phyloP scores from a whole-genome alignment of 2,329 filamentous ascomycete genomes.

The Colletotrichum sp. region DNA sequence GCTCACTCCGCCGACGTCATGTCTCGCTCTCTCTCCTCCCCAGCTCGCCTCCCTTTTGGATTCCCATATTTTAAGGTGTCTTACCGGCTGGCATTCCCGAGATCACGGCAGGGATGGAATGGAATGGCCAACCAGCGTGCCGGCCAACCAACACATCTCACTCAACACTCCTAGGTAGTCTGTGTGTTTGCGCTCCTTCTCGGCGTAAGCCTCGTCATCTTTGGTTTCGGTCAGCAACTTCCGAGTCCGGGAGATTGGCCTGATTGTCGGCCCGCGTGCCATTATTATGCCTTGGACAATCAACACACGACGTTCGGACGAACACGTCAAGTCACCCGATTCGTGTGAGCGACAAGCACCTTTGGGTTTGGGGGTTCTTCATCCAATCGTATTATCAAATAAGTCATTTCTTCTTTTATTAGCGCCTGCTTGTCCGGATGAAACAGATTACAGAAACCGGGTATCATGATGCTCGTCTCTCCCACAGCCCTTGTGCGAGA shows the following conservation, averaged over 20 bases:
- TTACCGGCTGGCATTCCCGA: neutral
- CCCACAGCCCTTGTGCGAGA: neutral
- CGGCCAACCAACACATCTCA: neutral
- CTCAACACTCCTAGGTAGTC: neutral
- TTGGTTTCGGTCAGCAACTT: neutral
- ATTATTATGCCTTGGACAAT: neutral
- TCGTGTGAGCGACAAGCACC: neutral
- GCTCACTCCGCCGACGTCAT: neutral
- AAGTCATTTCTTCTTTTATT: neutral
- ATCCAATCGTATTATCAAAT: neutral
- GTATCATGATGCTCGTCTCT: slow-evolving; percentile 1
- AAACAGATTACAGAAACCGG: neutral
- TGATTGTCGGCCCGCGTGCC: neutral
- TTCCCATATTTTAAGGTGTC: neutral
- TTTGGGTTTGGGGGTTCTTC: neutral
- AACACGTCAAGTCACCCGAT: neutral
- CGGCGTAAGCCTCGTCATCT: neutral
- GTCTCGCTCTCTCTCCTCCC: neutral
- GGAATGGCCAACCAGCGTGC: neutral
- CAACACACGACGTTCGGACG: neutral
- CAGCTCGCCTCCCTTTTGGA: neutral
- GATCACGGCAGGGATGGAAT: neutral
- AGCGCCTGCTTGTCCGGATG: neutral
- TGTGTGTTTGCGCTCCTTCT: neutral
- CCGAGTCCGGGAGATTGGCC: neutral